A percentile compares a stretch with the other conserved stretches of the same genome.
phyloP scores from a whole-genome alignment of 2,329 filamentous ascomycete genomes.

The Sarocladium brachiariae region DNA sequence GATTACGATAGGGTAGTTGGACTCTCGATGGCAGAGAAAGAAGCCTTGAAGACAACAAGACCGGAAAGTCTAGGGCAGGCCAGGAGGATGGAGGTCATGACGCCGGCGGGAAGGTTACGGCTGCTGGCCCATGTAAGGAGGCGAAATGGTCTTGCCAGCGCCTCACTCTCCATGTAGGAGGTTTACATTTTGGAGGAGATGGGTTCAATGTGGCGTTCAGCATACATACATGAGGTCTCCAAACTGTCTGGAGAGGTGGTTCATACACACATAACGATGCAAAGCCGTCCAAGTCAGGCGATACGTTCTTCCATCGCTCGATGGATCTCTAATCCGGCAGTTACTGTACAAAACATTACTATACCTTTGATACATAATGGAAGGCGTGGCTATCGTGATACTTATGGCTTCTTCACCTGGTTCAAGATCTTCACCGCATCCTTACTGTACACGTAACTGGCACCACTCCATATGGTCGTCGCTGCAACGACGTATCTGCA shows the following conservation, averaged over 20 bases:
- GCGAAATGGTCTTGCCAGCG: neutral
- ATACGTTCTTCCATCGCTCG: too few species aligned
- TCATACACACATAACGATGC: too few species aligned
- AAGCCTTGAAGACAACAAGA: constrained; percentile 58
- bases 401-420: constrained; percentile 15
- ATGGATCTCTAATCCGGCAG: too few species aligned
- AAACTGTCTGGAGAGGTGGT: too few species aligned
- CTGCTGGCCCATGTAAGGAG: constrained; percentile 55
- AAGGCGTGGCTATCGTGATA: too few species aligned
- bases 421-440: constrained; percentile 82
- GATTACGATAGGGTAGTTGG: constrained; percentile 70
- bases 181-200: neutral
- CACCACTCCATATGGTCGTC: constrained; percentile 89
- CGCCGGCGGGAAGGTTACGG: constrained; percentile 51
- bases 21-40: constrained; percentile 72
- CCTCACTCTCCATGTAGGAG: neutral
- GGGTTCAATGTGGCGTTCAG: neutral
- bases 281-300: too few species aligned
- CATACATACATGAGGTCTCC: too few species aligned
- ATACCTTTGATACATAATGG: too few species aligned
- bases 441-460: constrained; percentile 86
- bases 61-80: constrained; percentile 89
- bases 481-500: constrained; percentile 72
- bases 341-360: too few species aligned
- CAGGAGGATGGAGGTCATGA: constrained; percentile 74